Percentiles rank a stretch among this genome's conserved stretches.
Conservation (phyloP, 176 grass and related monocot species). For the Rhipidocladum racemiflorum region DNA sequence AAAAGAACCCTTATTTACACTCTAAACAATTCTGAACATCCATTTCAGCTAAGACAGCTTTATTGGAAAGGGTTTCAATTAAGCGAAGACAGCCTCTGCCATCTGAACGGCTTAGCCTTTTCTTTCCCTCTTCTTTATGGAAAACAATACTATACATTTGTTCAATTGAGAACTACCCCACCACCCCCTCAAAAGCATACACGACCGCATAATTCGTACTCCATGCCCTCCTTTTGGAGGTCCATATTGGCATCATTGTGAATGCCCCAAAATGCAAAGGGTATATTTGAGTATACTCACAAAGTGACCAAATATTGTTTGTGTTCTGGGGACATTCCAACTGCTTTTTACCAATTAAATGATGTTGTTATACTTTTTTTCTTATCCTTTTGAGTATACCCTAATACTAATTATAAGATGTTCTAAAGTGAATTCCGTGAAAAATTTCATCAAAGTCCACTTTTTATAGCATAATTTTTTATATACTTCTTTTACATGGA, state of each 20-base stretch:
- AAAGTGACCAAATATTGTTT: constrained; percentile 15
- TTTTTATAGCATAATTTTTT: no score
- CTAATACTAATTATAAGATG: no score
- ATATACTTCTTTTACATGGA: no score
- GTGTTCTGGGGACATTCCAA: constrained; percentile 30
- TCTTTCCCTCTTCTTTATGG: constrained; percentile 28
- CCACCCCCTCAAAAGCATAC: constrained; percentile 70
- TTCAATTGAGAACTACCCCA: constrained; percentile 45
- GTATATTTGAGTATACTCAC: constrained; percentile 22
- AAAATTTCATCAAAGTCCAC: no score
- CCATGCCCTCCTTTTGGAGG: constrained; percentile 38
- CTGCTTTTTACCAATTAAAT: no score
- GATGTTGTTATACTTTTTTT: no score
- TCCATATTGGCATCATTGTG: constrained; percentile 49
- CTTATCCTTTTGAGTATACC: no score
- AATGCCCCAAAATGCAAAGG: constrained; percentile 15
- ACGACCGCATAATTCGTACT: constrained; percentile 52
- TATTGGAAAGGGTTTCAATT: constrained; percentile 12
- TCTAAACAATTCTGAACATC: constrained; percentile 9
- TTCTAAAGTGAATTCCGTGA: no score
- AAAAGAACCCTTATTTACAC: no score
- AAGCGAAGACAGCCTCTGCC: constrained; percentile 43
- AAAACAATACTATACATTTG: constrained; percentile 21
- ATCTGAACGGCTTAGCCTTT: constrained; percentile 42
- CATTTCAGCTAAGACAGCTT: constrained; percentile 19